Percentiles rank a stretch among this genome's conserved stretches.
phyloP scores from a whole-genome alignment of 2,329 filamentous ascomycete species.

The Aquanectria penicillioides region DNA sequence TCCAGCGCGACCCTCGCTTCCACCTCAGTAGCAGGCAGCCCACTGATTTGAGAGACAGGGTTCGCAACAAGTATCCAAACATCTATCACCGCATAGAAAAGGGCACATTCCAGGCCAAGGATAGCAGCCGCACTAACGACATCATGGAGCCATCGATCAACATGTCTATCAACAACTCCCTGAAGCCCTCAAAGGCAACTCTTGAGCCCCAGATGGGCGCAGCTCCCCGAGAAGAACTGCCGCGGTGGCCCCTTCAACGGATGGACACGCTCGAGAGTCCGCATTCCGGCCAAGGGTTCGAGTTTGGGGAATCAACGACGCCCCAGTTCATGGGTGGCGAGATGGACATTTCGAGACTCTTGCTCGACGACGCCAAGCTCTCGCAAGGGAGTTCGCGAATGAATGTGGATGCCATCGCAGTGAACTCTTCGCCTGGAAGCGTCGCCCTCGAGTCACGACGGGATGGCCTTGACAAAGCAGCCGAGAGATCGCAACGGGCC shows the following conservation, averaged over 20 bases:
- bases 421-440: constrained; percentile 36
- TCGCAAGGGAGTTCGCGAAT: constrained; percentile 39
- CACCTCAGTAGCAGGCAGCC: constrained; percentile 68
- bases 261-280: constrained; percentile 43
- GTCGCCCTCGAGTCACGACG: constrained; percentile 26
- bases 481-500: constrained; percentile 28
- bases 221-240: constrained; percentile 59
- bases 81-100: constrained; percentile 68
- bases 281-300: constrained; percentile 47
- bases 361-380: constrained; percentile 63
- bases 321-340: constrained; percentile 59
- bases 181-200: constrained; percentile 51
- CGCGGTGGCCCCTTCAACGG: constrained; percentile 53
- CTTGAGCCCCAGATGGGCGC: constrained; percentile 53
- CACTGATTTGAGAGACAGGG: constrained; percentile 70
- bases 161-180: constrained; percentile 59
- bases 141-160: constrained; percentile 63
- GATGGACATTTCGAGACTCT: constrained; percentile 70
- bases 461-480: neutral
- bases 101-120: constrained; percentile 58
- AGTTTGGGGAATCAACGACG: constrained; percentile 55
- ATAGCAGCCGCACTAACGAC: constrained; percentile 51
- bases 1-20: constrained; percentile 68
- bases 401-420: constrained; percentile 38
- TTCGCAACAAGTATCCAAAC: constrained; percentile 71